Percentiles rank a stretch among this genome's conserved stretches.
phyloP scores from a whole-genome alignment of 1,284 basidiomycete genomes.

The Coniophora puteana region DNA sequence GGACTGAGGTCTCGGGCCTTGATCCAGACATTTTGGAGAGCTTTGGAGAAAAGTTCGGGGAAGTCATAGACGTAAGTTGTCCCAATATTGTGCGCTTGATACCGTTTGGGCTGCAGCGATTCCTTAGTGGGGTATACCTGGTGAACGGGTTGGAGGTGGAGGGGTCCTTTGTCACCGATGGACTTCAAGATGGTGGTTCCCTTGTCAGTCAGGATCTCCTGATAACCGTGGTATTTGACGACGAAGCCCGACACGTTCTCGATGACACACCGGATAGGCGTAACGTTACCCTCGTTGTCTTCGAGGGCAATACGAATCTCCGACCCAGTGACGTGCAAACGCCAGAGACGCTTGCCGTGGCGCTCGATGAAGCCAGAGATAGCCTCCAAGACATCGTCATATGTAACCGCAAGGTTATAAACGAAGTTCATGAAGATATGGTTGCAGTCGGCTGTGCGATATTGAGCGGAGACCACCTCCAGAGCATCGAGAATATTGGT shows the following conservation, averaged over 20 bases:
- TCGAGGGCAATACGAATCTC: slow-evolving; percentile 96
- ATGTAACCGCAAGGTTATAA: slow-evolving; percentile 92
- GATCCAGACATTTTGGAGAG: slow-evolving; percentile 90
- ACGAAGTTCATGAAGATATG: slow-evolving; percentile 99
- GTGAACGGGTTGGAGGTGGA: slow-evolving; percentile 92
- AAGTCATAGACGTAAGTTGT: slow-evolving; percentile 99
- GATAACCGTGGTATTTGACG: slow-evolving; percentile 98
- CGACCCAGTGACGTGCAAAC: slow-evolving; percentile 95
- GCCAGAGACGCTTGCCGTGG: slow-evolving; percentile 97
- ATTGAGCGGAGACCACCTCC: slow-evolving; percentile 85
- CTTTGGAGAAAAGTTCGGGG: slow-evolving; percentile 97
- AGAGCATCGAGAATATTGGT: slow-evolving; percentile 93
- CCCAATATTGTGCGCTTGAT: slow-evolving; percentile 98
- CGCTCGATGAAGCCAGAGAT: slow-evolving; percentile 98
- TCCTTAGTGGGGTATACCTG: slow-evolving; percentile 95
- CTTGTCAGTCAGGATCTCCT: slow-evolving; percentile 95
- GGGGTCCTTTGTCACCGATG: slow-evolving; percentile 90
- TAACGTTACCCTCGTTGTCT: slow-evolving; percentile 89
- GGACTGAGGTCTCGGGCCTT: slow-evolving; percentile 66
- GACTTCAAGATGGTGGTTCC: slow-evolving; percentile 94
- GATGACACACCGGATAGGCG: slow-evolving; percentile 95
- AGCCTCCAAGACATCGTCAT: slow-evolving; percentile 94
- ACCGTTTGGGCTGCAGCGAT: slow-evolving; percentile 98
- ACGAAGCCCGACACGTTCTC: slow-evolving; percentile 99
- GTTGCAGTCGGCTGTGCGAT: slow-evolving; percentile 91